Conservation (phyloP, 2,329 filamentous ascomycete species). For the Moelleriella libera region DNA sequence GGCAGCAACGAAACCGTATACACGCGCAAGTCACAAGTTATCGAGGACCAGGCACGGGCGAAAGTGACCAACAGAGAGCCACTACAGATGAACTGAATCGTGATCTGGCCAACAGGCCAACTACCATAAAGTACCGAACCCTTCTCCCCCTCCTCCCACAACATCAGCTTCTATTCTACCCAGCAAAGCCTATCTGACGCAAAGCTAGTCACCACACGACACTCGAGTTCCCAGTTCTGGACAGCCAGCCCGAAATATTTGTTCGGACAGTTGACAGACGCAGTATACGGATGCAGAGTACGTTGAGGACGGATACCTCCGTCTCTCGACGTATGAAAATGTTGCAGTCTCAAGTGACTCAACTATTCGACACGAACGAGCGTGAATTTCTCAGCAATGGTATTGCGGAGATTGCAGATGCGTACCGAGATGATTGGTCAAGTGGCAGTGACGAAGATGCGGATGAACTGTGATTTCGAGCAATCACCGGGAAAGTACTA, state of each 20-base stretch:
- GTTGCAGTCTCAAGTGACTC: constrained; percentile 49
- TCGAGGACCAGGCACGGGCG: constrained; percentile 7
- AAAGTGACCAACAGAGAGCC: constrained; percentile 1
- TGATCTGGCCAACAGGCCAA: constrained; percentile 12
- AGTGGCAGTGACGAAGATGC: constrained; percentile 61
- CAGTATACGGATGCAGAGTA: constrained; percentile 30
- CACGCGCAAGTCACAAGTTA: constrained; percentile 14
- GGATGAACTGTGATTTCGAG: constrained; percentile 28
- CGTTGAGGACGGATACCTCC: constrained; percentile 60
- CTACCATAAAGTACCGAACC: constrained; percentile 13
- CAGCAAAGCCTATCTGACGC: not conserved
- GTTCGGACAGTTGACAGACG: constrained; percentile 21
- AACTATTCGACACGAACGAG: constrained; percentile 59
- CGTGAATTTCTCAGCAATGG: constrained; percentile 72
- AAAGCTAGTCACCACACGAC: constrained; percentile 3
- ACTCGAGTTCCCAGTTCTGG: constrained; percentile 45
- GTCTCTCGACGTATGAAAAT: constrained; percentile 56
- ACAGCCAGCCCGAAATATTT: constrained; percentile 75
- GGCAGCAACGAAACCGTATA: constrained; percentile 9
- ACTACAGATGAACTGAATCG: constrained; percentile 6
- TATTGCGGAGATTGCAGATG: constrained; percentile 69
- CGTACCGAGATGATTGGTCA: constrained; percentile 79
- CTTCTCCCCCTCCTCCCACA: not conserved
- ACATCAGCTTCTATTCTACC: too few relatives aligned
- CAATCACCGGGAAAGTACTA: too few relatives aligned